Percentiles rank a stretch among this genome's conserved stretches.
Conservation (phyloP, 495 filamentous ascomycete species). For the Eremomyces bilateralis region DNA sequence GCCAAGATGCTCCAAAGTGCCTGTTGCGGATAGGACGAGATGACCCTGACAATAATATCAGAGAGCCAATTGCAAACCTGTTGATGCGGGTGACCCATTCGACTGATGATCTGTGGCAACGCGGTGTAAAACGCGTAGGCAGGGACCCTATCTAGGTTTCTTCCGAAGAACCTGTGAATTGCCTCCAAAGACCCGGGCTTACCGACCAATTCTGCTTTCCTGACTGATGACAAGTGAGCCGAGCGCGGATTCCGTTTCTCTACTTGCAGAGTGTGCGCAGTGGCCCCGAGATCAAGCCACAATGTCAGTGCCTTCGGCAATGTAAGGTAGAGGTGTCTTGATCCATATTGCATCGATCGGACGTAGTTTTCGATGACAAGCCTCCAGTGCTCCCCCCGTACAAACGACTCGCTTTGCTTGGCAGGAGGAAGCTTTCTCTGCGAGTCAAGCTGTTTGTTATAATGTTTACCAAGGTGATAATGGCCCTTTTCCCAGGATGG, state of each 20-base stretch:
- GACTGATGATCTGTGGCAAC: slow-evolving; percentile 73
- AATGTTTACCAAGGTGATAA: slow-evolving; percentile 91
- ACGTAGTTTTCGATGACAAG: slow-evolving; percentile 86
- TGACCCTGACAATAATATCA: slow-evolving; percentile 60
- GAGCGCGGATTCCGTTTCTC: slow-evolving; percentile 15
- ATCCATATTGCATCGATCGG: slow-evolving; percentile 63
- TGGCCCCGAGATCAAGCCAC: slow-evolving; percentile 77
- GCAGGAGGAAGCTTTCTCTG: slow-evolving; percentile 54
- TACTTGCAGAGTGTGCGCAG: slow-evolving; percentile 30
- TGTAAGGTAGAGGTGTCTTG: slow-evolving; percentile 88
- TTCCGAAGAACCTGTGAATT: slow-evolving; percentile 49
- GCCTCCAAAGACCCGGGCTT: slow-evolving; percentile 43
- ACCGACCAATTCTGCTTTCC: too few relatives aligned
- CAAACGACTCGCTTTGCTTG: slow-evolving; percentile 34
- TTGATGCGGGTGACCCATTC: slow-evolving; percentile 66
- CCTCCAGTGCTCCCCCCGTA: slow-evolving; percentile 63
- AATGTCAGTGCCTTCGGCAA: slow-evolving; percentile 75
- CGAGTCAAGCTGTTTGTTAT: slow-evolving; percentile 85
- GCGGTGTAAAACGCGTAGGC: slow-evolving; percentile 82
- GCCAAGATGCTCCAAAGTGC: slow-evolving; percentile 85
- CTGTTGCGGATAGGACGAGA: slow-evolving; percentile 62
- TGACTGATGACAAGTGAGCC: too few relatives aligned
- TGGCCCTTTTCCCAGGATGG: slow-evolving; percentile 84
- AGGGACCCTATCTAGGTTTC: slow-evolving; percentile 53
- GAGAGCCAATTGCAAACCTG: slow-evolving; percentile 55